A percentile compares a stretch with the other conserved stretches of the same genome.
phyloP scores from a whole-genome alignment of 2,329 filamentous ascomycete genomes.

The Mariannaea sp. region DNA sequence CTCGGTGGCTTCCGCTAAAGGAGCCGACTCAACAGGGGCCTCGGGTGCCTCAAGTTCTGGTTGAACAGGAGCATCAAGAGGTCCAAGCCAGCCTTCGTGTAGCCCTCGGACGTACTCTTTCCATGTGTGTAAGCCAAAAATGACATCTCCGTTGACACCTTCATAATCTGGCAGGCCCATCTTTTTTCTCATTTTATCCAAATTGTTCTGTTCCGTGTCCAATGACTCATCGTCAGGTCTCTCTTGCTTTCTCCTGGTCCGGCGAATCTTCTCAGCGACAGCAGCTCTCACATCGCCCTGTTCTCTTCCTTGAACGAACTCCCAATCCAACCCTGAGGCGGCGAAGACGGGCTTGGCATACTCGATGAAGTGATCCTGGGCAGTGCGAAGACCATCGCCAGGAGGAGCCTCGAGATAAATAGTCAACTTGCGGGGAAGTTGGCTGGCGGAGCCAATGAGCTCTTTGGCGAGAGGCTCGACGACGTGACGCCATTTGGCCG shows the following conservation, averaged over 20 bases:
- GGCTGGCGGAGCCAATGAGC: conserved; percentile 67
- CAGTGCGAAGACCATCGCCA: conserved; percentile 78
- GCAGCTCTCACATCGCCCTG: conserved; percentile 92
- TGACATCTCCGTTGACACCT: conserved; percentile 79
- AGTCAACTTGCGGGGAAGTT: conserved; percentile 82
- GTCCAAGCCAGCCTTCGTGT: conserved; percentile 96
- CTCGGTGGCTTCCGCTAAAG: conserved; percentile 29
- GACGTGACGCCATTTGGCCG: conserved; percentile 82
- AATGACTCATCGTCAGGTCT: conserved; percentile 53
- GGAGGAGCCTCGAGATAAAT: conserved; percentile 87
- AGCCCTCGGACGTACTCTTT: conserved; percentile 94
- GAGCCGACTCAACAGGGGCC: conserved; percentile 33
- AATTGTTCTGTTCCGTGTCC: conserved; percentile 56
- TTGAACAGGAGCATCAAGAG: conserved; percentile 66
- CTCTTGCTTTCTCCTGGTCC: conserved; percentile 65
- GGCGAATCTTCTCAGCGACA: conserved; percentile 83
- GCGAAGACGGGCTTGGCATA: conserved; percentile 94
- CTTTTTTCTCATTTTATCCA: conserved; percentile 66
- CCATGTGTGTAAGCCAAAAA: conserved; percentile 92
- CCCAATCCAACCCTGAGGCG: conserved; percentile 90
- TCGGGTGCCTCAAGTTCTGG: conserved; percentile 32
- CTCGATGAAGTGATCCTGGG: conserved; percentile 95
- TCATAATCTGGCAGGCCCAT: conserved; percentile 73
- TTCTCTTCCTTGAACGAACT: conserved; percentile 88
- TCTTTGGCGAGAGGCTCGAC: conserved; percentile 86